These are phyloP conservation scores for Saccharomyces mikatae DNA, from an alignment of 805 yeast genomes.

Conservation along the genomic window DNA sequence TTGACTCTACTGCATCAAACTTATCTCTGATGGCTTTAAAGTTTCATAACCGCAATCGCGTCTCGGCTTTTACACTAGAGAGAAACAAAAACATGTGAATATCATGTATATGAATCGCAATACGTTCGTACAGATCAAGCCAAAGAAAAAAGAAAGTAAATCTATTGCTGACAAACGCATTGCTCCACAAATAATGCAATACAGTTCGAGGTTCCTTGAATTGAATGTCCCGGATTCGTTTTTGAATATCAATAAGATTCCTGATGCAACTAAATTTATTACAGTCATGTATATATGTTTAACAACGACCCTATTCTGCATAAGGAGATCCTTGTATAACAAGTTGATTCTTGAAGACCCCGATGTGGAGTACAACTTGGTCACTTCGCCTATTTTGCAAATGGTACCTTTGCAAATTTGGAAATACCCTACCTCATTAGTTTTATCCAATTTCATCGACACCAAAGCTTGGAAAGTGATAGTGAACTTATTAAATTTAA, in stretches of 20 bases:
- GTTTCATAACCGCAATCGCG: not conserved
- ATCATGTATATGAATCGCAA: not conserved
- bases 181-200: conserved; percentile 9
- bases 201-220: conserved; percentile 12
- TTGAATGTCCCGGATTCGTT: conserved; percentile 16
- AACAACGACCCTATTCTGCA: conserved; percentile 35
- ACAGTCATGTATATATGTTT: conserved; percentile 34
- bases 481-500: conserved; percentile 40
- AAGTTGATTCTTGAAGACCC: conserved; percentile 11
- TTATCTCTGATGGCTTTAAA: not conserved
- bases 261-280: conserved; percentile 42
- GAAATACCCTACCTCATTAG: conserved; percentile 55
- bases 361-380: conserved; percentile 29
- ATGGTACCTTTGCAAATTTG: conserved; percentile 52
- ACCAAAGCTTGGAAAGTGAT: conserved; percentile 40
- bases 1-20: not conserved
- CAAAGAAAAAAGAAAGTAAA: not conserved
- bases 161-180: not conserved
- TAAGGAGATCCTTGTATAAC: conserved; percentile 35
- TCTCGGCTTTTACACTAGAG: not conserved
- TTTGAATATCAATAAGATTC: conserved; percentile 24
- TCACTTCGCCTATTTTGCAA: conserved; percentile 52
- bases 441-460: conserved; percentile 60
- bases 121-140: not conserved
- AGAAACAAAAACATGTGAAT: not conserved